These are phyloP conservation scores for Annona cherimola DNA, from an alignment of 164 flowering plant genomes.

Conservation along the genomic window DNA sequence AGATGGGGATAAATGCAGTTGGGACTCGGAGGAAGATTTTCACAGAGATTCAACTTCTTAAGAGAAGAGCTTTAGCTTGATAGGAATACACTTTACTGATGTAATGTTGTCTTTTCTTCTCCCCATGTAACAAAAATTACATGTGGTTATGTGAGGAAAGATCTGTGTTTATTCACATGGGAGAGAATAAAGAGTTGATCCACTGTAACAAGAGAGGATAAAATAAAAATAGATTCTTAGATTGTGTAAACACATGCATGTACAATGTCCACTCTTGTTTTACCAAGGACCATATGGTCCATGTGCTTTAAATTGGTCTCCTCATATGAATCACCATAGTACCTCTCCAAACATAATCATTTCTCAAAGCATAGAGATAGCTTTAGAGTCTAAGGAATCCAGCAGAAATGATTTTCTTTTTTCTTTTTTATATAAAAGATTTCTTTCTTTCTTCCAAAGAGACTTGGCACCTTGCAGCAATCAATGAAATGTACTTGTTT, in stretches of 20 bases:
- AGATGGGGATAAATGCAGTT: slow-evolving; percentile 44
- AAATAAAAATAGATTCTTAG: not conserved
- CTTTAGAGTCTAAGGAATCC: not conserved
- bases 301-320: not conserved
- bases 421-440: no score
- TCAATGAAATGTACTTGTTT: not conserved
- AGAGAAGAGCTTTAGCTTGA: slow-evolving; percentile 15
- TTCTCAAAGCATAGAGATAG: no score
- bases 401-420: not conserved
- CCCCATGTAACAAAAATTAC: slow-evolving; percentile 1
- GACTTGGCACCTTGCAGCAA: not conserved
- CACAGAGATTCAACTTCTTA: slow-evolving; percentile 31
- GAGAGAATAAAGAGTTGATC: not conserved
- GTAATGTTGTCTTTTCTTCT: slow-evolving; percentile 7
- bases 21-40: slow-evolving; percentile 43
- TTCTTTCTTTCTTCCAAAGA: not conserved
- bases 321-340: not conserved
- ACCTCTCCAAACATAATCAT: not conserved
- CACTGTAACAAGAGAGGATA: not conserved
- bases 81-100: slow-evolving; percentile 1
- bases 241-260: not conserved
- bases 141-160: not conserved
- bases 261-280: not conserved
- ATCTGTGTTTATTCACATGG: not conserved
- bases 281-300: not conserved